Conservation (phyloP, 2,329 filamentous ascomycete genomes). For the Acephala macrosclerotiorum region DNA sequence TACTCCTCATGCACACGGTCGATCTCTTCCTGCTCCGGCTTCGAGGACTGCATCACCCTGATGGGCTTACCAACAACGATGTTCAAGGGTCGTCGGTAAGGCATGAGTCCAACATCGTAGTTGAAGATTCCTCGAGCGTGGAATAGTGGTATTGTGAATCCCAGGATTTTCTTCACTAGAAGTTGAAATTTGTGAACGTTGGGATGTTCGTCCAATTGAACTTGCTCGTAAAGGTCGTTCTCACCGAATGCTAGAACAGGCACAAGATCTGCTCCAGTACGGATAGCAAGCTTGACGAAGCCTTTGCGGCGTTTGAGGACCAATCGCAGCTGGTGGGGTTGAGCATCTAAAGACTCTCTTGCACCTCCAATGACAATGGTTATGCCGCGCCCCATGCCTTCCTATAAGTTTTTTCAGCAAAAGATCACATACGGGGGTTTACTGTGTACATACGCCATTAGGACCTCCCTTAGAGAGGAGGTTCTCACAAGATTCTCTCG, state of each 20-base stretch:
- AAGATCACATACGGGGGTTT: constrained; percentile 6
- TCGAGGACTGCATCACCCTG: constrained; percentile 65
- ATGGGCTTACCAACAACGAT: constrained; percentile 89
- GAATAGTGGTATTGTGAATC: constrained; percentile 91
- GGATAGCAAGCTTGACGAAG: constrained; percentile 91
- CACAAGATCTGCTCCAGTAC: constrained; percentile 91
- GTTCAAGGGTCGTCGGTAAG: constrained; percentile 86
- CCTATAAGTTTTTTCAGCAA: constrained; percentile 45
- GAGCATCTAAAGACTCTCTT: constrained; percentile 87
- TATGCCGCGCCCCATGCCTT: constrained; percentile 93
- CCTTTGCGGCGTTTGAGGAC: constrained; percentile 87
- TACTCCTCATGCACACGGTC: constrained; percentile 83
- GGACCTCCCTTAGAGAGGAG: constrained; percentile 80
- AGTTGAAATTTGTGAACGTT: constrained; percentile 83
- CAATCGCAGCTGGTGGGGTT: constrained; percentile 77
- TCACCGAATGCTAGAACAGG: constrained; percentile 94
- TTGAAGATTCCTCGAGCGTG: constrained; percentile 95
- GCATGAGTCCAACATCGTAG: constrained; percentile 96
- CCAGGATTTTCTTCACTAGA: constrained; percentile 82
- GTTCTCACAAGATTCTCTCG: constrained; percentile 90
- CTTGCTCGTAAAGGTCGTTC: constrained; percentile 94
- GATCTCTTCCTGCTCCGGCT: constrained; percentile 77
- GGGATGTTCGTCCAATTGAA: constrained; percentile 79
- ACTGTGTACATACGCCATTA: constrained; percentile 55
- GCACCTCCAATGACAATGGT: constrained; percentile 96